phyloP scores from a whole-genome alignment of 2,329 filamentous ascomycete genomes.

The Periconia digitata region DNA sequence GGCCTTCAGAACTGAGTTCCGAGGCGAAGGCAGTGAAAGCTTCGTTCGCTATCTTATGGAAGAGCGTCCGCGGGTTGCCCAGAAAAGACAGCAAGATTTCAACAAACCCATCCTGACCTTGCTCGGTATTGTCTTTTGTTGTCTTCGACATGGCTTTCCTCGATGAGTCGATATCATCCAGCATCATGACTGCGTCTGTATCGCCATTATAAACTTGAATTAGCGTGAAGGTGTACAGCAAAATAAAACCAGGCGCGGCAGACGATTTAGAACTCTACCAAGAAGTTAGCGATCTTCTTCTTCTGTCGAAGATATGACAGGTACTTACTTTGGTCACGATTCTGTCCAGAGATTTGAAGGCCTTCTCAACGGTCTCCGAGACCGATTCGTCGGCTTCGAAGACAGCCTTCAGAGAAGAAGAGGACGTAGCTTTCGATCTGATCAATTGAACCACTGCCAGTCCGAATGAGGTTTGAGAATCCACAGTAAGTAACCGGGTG shows the following conservation, averaged over 20 bases:
- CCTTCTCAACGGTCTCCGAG: constrained; percentile 38
- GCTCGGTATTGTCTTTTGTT: constrained; percentile 23
- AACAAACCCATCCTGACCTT: constrained; percentile 56
- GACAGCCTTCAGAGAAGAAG: constrained; percentile 45
- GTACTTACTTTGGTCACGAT: constrained; percentile 28
- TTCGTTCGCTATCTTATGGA: constrained; percentile 83
- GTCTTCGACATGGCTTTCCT: constrained; percentile 62
- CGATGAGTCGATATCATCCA: constrained; percentile 79
- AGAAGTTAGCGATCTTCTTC: constrained; percentile 9
- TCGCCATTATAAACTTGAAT: constrained; percentile 91
- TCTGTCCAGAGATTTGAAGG: constrained; percentile 32
- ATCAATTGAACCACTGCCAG: constrained; percentile 33
- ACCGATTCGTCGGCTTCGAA: constrained; percentile 53
- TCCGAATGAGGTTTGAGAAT: constrained; percentile 26
- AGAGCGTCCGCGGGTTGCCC: constrained; percentile 78
- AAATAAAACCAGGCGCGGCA: constrained; percentile 65
- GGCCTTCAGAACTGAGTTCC: constrained; percentile 70
- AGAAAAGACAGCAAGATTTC: constrained; percentile 91
- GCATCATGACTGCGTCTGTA: constrained; percentile 76
- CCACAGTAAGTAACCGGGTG: constrained; percentile 49
- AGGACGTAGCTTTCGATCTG: constrained; percentile 23
- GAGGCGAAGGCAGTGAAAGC: constrained; percentile 82
- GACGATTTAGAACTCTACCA: constrained; percentile 27
- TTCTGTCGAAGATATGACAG: neutral
- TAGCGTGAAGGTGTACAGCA: constrained; percentile 82